These are phyloP conservation scores for Anthostomella pinea DNA, from an alignment of 2,329 filamentous ascomycete species.

Conservation along the genomic window DNA sequence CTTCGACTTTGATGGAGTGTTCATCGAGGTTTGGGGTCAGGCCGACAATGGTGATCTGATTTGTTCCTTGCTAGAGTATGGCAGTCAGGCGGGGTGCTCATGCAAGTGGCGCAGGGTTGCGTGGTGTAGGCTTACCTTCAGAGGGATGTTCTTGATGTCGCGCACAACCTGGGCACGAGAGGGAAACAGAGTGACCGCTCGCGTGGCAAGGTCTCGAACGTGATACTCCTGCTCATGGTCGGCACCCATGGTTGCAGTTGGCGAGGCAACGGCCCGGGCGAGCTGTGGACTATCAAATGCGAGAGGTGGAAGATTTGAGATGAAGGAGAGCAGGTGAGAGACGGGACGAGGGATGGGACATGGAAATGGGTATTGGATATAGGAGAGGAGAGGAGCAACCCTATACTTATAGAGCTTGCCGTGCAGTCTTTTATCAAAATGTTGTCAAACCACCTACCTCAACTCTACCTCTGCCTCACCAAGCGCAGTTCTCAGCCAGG, in stretches of 20 bases:
- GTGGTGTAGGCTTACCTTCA: slow-evolving; percentile 38
- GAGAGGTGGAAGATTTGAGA: too few species aligned
- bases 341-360: too few species aligned
- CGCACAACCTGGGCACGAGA: slow-evolving; percentile 58
- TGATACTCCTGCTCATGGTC: slow-evolving; percentile 41
- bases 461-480: too few species aligned
- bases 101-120: not conserved
- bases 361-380: too few species aligned
- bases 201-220: slow-evolving; percentile 55
- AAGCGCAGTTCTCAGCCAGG: too few species aligned
- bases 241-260: slow-evolving; percentile 1
- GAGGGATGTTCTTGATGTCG: slow-evolving; percentile 53
- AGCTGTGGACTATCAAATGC: too few species aligned
- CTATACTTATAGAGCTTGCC: too few species aligned
- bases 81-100: not conserved
- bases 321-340: too few species aligned
- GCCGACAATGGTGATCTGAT: slow-evolving; percentile 55
- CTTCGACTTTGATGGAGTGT: slow-evolving; percentile 59
- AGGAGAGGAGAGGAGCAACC: too few species aligned
- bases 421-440: too few species aligned
- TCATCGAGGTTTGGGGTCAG: slow-evolving; percentile 52
- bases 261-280: too few species aligned
- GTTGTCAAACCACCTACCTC: too few species aligned
- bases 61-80: slow-evolving; percentile 45
- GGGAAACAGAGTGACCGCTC: slow-evolving; percentile 62